Base-by-base conservation (phyloP, 2,329 filamentous ascomycete species). In the Ceratocystis huliohia region DNA sequence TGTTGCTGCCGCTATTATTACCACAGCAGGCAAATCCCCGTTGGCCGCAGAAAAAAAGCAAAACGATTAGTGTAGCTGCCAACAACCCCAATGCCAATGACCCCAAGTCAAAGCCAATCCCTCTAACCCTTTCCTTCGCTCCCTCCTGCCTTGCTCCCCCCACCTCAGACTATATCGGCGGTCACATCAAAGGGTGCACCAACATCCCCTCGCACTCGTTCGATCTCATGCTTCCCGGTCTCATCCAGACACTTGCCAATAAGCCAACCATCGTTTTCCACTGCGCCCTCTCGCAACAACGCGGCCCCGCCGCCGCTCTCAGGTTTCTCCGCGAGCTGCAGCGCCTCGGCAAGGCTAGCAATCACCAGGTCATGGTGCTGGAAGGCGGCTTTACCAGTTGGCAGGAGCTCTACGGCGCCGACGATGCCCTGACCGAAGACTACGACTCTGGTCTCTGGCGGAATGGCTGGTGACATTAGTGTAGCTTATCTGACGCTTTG, bases 231-330 rank as follows among this genome's bases (percentile, higher is more conserved):
- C 84, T 94, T 75, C 88, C 92, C 0, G 89, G 91, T 69, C 84
- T 99, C n/a, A 81, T 96, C 13, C 85, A 90, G 66, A 85, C 82
- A 56, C 82, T 96, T 61, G 79, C 84, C 70, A 85, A 87, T 73
- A 91, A 91, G 75, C 84, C 94, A 66, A 87, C 82, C 10, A 91
- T 99, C 15, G 84, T 99, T 1, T 99, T 99, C 75, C 94, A 99
- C 78, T 99, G 94, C 76, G 88, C 89, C 20, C 79, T 97, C 66
- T 93, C 88, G 70, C 94, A 97, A 78, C 88, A 96, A 77, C 82
- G 94, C 0, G 94, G 94, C 0, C 94, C 94, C 0, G 83, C 83
- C 63, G 91, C 93, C 2, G 94, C 94, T 2, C 77, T 96, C 71
- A 81, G 82, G 72, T 97, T 96, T 75, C 71, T 92, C 68, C 79